Evolutionary conservation across 1,284 basidiomycete genomes (phyloP).

Genomic region (Puccinia horiana): DNA sequence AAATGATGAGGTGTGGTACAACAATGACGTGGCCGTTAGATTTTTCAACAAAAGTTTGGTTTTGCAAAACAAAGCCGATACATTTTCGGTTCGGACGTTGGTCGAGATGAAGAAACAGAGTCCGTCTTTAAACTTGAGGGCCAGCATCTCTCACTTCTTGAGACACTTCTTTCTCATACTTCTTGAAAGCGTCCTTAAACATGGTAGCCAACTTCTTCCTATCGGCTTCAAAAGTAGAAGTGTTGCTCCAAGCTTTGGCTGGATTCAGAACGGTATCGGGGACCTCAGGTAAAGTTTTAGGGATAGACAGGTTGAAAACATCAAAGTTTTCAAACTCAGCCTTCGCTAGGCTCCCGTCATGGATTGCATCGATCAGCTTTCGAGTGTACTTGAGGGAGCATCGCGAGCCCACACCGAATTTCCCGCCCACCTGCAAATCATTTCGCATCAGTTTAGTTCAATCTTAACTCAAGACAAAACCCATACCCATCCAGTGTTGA

Average conservation of each 20-base stretch:
- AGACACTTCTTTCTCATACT: conserved; percentile 81
- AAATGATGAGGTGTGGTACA: too few species aligned
- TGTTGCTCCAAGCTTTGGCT: conserved; percentile 76
- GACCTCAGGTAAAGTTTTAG: conserved; percentile 76
- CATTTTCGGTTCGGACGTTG: background rate
- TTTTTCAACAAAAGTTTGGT: background rate
- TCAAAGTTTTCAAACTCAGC: conserved; percentile 82
- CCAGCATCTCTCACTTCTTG: conserved; percentile 76
- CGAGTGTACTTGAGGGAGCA: conserved; percentile 69
- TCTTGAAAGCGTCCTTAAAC: conserved; percentile 87
- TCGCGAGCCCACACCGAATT: conserved; percentile 51
- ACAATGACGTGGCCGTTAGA: too few species aligned
- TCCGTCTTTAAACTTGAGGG: conserved; percentile 60
- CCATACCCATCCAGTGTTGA: conserved; percentile 98
- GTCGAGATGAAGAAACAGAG: background rate
- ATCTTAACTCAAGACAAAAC: conserved; percentile 57
- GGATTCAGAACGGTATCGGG: conserved; percentile 87
- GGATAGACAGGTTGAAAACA: conserved; percentile 65
- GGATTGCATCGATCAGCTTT: conserved; percentile 93
- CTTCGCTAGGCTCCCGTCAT: conserved; percentile 83
- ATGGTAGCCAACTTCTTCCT: conserved; percentile 80
- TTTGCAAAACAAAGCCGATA: background rate
- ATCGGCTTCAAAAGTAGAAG: conserved; percentile 81
- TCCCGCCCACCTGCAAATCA: conserved; percentile 36
- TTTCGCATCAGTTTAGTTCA: conserved; percentile 6